Percentiles rank a stretch among this genome's conserved stretches.
phyloP scores from a whole-genome alignment of 2,329 filamentous ascomycete species.

The Tothia fuscella region DNA sequence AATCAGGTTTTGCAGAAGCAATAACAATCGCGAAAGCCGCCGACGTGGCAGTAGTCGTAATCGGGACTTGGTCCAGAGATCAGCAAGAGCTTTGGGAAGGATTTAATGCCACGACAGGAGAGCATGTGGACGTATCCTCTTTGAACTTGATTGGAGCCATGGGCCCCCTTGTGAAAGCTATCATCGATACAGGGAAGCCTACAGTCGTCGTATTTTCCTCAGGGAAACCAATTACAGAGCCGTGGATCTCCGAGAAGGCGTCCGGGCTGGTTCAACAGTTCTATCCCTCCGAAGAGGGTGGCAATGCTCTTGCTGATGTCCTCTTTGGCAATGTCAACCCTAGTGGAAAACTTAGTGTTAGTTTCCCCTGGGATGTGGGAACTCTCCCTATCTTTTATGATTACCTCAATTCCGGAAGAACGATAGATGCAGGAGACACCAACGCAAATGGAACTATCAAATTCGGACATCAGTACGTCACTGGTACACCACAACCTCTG shows the following conservation, averaged over 20 bases:
- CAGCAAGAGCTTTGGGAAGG: slow-evolving; percentile 59
- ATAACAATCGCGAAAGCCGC: slow-evolving; percentile 52
- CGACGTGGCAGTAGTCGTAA: slow-evolving; percentile 61
- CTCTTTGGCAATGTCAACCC: slow-evolving; percentile 67
- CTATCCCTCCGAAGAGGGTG: slow-evolving; percentile 64
- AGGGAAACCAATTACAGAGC: slow-evolving; percentile 62
- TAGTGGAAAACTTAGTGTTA: slow-evolving; percentile 74
- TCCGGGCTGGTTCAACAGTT: neutral
- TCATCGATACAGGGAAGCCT: slow-evolving; percentile 52
- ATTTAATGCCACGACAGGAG: slow-evolving; percentile 62
- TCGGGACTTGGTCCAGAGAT: slow-evolving; percentile 66
- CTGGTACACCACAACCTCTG: slow-evolving; percentile 46
- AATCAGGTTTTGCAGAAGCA: slow-evolving; percentile 56
- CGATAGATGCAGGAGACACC: slow-evolving; percentile 40
- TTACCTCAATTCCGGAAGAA: slow-evolving; percentile 48
- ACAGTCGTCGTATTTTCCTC: slow-evolving; percentile 57
- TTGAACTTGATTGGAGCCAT: slow-evolving; percentile 49
- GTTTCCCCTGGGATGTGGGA: slow-evolving; percentile 46
- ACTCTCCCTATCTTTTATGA: slow-evolving; percentile 61
- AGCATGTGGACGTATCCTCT: slow-evolving; percentile 55
- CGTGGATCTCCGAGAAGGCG: slow-evolving; percentile 56
- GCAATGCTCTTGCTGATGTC: slow-evolving; percentile 67
- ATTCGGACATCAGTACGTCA: slow-evolving; percentile 52
- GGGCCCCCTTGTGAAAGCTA: slow-evolving; percentile 51
- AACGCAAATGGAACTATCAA: slow-evolving; percentile 46